Base-by-base conservation (phyloP, 2,329 filamentous ascomycete genomes). In the Paecilomyces fulvus region DNA sequence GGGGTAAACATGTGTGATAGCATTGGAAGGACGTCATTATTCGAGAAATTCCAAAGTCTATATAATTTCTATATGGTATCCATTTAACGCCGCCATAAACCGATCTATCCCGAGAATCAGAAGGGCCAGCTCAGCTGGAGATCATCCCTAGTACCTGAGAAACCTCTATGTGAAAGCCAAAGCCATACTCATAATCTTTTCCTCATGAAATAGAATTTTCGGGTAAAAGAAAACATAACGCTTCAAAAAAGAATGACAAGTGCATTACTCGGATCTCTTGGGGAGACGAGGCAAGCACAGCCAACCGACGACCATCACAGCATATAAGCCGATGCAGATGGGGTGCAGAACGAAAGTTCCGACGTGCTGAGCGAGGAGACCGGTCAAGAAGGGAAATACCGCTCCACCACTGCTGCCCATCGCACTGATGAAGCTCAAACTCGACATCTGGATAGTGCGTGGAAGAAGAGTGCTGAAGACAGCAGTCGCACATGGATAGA, bases 401-500 rank as follows among this genome's bases (percentile, higher is more conserved):
- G 73, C 74, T 48, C 73, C 75, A 10, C 74, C 74, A 53, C 68
- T 72, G 53, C 72, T 75, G 8, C 75, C 74, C 65, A 75, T 65
- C 4, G 71, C 71, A 54, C 68, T 70, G 56, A 74, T 66, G 51
- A 74, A 67, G 25, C 71, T 67, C 55, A 77, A 53, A 57, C 68
- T 70, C 31, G 70, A 70, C 49, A 72, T 72, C 58, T 76, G 74
- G 55, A 76, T 67, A 51, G 63, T 65, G 33, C 65, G 64, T 17
- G 71, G 70, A 28, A 76, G 63, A 17, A 70, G 56, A 33, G 58
- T 64, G 33, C 61, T 65, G 52, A 70, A 67, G 33, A 70, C 62
- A 12, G 64, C 64, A 14, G 64, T 71, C 37, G 85, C 83, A 66
- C 87, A 91, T 0, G 90, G 89, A 65, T 91, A 95, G 3, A 95